phyloP scores from a whole-genome alignment of 2,329 filamentous ascomycete species.

The Alternaria ventricosa region DNA sequence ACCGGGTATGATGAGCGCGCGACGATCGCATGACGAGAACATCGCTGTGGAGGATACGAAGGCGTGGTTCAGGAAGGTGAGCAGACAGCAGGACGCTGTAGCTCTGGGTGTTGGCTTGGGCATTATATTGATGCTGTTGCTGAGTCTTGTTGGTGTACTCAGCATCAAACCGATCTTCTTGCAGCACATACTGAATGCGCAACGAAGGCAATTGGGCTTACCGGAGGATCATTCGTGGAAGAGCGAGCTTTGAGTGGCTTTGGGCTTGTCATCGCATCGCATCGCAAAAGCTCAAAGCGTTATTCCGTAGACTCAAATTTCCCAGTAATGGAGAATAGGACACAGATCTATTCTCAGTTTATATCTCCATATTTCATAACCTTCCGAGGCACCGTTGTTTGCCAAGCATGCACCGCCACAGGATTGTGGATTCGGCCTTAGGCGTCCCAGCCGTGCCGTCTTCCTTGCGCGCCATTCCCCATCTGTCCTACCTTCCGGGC shows the following conservation, averaged over 20 bases:
- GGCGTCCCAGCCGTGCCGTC: not conserved
- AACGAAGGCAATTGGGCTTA: conserved; percentile 30
- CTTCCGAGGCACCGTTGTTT: too few species aligned
- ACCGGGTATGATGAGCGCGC: conserved; percentile 51
- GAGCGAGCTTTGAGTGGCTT: conserved; percentile 3
- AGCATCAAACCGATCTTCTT: conserved; percentile 28
- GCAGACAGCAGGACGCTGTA: conserved; percentile 33
- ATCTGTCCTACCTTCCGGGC: too few species aligned
- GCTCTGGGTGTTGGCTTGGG: conserved; percentile 26
- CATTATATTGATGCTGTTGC: conserved; percentile 26
- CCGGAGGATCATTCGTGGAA: conserved; percentile 20
- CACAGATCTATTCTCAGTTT: too few species aligned
- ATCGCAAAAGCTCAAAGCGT: not conserved
- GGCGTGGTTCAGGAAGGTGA: conserved; percentile 32
- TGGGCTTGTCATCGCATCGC: not conserved
- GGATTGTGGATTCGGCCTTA: not conserved
- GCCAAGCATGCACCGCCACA: not conserved
- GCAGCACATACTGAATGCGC: conserved; percentile 29
- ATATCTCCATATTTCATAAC: not conserved
- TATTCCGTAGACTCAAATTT: not conserved
- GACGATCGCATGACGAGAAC: conserved; percentile 55
- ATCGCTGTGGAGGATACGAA: conserved; percentile 54
- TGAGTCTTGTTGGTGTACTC: conserved; percentile 23
- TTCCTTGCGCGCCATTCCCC: too few species aligned
- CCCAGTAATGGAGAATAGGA: too few species aligned